A percentile compares a stretch with the other conserved stretches of the same genome.
phyloP scores from a whole-genome alignment of 1,284 basidiomycete species.

The Irpex sp. region DNA sequence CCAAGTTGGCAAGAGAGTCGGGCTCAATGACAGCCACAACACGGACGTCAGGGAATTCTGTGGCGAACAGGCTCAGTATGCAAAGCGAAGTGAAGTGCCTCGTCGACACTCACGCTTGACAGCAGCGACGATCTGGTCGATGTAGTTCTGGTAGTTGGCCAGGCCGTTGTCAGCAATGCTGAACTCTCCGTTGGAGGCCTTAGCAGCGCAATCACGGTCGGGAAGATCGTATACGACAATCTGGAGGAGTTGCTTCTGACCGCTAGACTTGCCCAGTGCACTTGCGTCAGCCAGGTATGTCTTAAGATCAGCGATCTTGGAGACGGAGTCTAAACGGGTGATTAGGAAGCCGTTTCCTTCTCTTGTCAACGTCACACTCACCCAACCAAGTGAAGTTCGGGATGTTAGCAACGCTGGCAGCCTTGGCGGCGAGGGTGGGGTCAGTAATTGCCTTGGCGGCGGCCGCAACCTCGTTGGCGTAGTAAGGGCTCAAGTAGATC shows the following conservation, averaged over 20 bases:
- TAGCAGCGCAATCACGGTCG: slow-evolving; percentile 62
- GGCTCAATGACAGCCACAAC: slow-evolving; percentile 64
- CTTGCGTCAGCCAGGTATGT: slow-evolving; percentile 52
- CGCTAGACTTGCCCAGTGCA: slow-evolving; percentile 38
- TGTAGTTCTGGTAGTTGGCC: slow-evolving; percentile 55
- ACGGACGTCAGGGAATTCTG: slow-evolving; percentile 56
- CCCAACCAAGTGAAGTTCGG: slow-evolving; percentile 62
- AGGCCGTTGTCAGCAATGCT: slow-evolving; percentile 52
- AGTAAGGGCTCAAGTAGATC: slow-evolving; percentile 51
- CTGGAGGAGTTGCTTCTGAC: slow-evolving; percentile 51
- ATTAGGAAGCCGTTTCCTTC: neutral
- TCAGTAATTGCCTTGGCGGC: slow-evolving; percentile 50
- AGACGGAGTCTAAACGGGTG: slow-evolving; percentile 31
- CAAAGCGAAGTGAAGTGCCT: neutral
- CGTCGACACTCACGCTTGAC: slow-evolving; percentile 40
- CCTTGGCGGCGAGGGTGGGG: slow-evolving; percentile 43
- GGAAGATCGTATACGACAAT: slow-evolving; percentile 63
- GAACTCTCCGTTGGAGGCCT: slow-evolving; percentile 65
- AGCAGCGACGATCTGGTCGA: slow-evolving; percentile 56
- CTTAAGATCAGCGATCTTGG: slow-evolving; percentile 48
- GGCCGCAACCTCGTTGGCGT: slow-evolving; percentile 45
- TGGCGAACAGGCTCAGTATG: neutral
- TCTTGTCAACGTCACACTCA: neutral
- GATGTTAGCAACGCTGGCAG: slow-evolving; percentile 47
- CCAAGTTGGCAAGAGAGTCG: slow-evolving; percentile 58